These are phyloP conservation scores for Phytopythium helicoides DNA, from an alignment of 352 stramenopile species.

Conservation along the genomic window DNA sequence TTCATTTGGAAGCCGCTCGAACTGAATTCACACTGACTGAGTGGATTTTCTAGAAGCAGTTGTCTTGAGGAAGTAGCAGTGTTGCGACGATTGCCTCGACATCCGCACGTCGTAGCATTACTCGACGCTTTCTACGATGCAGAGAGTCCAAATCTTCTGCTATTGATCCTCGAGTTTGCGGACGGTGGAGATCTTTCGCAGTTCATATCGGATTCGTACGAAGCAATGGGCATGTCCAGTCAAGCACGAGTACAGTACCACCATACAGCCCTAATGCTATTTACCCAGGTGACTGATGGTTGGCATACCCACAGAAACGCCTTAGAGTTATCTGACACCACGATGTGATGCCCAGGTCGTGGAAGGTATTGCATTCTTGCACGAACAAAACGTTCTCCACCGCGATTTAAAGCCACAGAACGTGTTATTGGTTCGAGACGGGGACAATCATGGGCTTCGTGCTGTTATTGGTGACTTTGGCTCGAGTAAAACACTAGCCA, in stretches of 20 bases:
- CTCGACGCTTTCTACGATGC: constrained; percentile 51
- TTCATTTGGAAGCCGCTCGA: not conserved
- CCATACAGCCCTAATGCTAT: constrained; percentile 21
- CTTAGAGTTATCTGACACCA: not conserved
- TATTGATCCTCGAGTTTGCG: constrained; percentile 72
- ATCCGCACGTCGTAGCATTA: constrained; percentile 57
- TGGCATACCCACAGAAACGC: too few species aligned
- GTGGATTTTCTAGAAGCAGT: not conserved
- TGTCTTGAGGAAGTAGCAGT: constrained; percentile 53
- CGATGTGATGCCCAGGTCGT: constrained; percentile 45
- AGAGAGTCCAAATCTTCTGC: constrained; percentile 18
- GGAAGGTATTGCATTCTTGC: constrained; percentile 81
- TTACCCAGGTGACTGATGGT: constrained; percentile 22
- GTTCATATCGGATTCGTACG: constrained; percentile 19
- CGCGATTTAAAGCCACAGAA: constrained; percentile 89
- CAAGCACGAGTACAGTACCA: constrained; percentile 5
- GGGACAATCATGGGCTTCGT: constrained; percentile 40
- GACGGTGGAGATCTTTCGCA: constrained; percentile 56
- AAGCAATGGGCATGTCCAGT: not conserved
- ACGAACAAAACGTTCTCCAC: constrained; percentile 58
- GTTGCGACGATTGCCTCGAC: constrained; percentile 35
- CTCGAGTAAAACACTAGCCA: constrained; percentile 41
- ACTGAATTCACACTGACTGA: not conserved
- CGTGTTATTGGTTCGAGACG: constrained; percentile 70
- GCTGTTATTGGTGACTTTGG: constrained; percentile 79